phyloP scores from a whole-genome alignment of 1,284 basidiomycete genomes.

The Pseudozyma pruni region DNA sequence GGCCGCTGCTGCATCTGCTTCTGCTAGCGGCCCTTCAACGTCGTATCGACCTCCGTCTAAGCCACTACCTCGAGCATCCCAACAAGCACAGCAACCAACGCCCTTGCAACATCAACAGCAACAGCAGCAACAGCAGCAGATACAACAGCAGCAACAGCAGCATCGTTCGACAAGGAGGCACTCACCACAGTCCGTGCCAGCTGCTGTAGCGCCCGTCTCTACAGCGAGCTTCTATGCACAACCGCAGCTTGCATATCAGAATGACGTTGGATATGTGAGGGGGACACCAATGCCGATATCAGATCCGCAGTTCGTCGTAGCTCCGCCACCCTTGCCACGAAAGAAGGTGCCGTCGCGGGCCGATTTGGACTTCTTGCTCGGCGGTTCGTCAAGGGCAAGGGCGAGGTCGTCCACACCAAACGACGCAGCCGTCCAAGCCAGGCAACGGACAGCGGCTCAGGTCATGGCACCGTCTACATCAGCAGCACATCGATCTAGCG shows the following conservation, averaged over 20 bases:
- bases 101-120: background rate
- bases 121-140: background rate
- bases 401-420: constrained; percentile 7
- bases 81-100: background rate
- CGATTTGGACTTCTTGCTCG: constrained; percentile 32
- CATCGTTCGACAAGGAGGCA: background rate
- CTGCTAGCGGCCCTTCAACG: constrained; percentile 2
- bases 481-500: background rate
- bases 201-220: constrained; percentile 2
- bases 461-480: background rate
- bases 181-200: background rate
- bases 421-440: background rate
- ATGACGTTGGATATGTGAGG: background rate
- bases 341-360: constrained; percentile 20
- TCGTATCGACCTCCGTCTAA: background rate
- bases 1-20: background rate
- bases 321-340: constrained; percentile 1
- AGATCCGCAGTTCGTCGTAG: background rate
- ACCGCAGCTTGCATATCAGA: constrained; percentile 1
- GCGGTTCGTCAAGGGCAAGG: constrained; percentile 12
- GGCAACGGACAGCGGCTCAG: background rate
- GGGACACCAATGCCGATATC: background rate
- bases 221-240: constrained; percentile 16
- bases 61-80: background rate
- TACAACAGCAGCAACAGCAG: background rate